Evolutionary conservation across 257 asterid species (phyloP), one percentile per base, ranked within the genome.

Genomic region (Solanum arcanum): DNA sequence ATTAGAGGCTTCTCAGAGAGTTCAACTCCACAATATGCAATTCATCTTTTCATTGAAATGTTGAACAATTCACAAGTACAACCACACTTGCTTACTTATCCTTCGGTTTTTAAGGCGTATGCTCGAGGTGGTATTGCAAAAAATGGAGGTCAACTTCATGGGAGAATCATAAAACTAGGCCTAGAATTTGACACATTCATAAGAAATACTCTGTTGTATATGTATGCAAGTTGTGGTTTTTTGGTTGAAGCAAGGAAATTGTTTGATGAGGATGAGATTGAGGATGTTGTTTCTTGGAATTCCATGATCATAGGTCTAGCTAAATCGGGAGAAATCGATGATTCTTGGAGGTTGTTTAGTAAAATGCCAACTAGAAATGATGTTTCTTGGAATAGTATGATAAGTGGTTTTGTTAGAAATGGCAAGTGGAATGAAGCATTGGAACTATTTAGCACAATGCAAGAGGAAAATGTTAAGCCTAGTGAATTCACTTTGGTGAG

Each of bases 71-170:
- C 96, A 5, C 9, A 52, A 0, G 42, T 90, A 62, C 86, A 85
- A 59, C 97, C 98, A 9, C 89, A 85, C 0, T 88, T 78, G 44
- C 97, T 91, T 31, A 95, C 95, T 56, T 95, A 95, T 81, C 98
- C 97, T 27, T 94, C 97, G 0, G 91, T 94, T 82, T 94, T 95
- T 91, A 95, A 93, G 92, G 98, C 98, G 5, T 95, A 90, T 64
- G 87, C 95, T 82, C 91, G 88, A 78, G 92, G 94, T 25, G 95
- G 97, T 1, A 29, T 92, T 3, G 95, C 92, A 29, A 82, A 39
- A 69, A 85, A 89, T 52, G 98, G 98, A 68, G 94, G 93, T 70
- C 98, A 94, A 89, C 95, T 94, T 78, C 98, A 94, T 89, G 98
- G 93, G 21, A 94, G 94, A 86, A 86, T 94, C 56, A 15, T 94